Conservation (phyloP, 768 basidiomycete genomes). For the Hebeloma cylindrosporum region DNA sequence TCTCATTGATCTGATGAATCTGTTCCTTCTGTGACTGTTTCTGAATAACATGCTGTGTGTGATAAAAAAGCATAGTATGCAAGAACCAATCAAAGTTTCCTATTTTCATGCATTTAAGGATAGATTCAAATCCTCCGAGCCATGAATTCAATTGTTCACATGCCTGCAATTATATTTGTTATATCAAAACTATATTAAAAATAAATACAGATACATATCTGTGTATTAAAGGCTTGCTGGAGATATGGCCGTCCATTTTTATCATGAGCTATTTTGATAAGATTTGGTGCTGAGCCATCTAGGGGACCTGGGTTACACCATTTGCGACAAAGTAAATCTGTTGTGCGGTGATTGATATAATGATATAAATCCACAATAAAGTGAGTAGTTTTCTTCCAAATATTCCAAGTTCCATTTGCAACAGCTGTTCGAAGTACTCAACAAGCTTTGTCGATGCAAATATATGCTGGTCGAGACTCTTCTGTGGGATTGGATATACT, state of each 20-base stretch:
- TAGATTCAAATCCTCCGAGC: constrained; percentile 18
- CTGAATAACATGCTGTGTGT: background rate
- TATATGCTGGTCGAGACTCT: constrained; percentile 20
- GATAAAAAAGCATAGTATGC: constrained; percentile 8
- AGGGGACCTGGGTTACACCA: constrained; percentile 32
- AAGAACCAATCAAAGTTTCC: constrained; percentile 24
- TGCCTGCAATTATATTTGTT: constrained; percentile 16
- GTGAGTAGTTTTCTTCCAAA: constrained; percentile 21
- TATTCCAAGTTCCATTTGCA: constrained; percentile 9
- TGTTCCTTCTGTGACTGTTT: too few relatives aligned
- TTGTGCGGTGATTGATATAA: constrained; percentile 28
- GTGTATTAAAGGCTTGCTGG: constrained; percentile 28
- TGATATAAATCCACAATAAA: constrained; percentile 37
- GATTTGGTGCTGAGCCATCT: constrained; percentile 31
- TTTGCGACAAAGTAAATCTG: constrained; percentile 27
- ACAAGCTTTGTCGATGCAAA: constrained; percentile 30
- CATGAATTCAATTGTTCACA: constrained; percentile 27
- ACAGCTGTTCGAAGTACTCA: constrained; percentile 10
- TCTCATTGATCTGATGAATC: background rate
- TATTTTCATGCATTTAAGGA: constrained; percentile 24
- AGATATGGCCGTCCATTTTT: constrained; percentile 19
- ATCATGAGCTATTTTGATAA: constrained; percentile 23
- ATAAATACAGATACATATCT: constrained; percentile 13
- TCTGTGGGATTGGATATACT: constrained; percentile 21
- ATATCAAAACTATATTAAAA: background rate